A percentile compares a stretch with the other conserved stretches of the same genome.
Conservation (phyloP, 257 asterid species). For the Solanum sitiens region DNA sequence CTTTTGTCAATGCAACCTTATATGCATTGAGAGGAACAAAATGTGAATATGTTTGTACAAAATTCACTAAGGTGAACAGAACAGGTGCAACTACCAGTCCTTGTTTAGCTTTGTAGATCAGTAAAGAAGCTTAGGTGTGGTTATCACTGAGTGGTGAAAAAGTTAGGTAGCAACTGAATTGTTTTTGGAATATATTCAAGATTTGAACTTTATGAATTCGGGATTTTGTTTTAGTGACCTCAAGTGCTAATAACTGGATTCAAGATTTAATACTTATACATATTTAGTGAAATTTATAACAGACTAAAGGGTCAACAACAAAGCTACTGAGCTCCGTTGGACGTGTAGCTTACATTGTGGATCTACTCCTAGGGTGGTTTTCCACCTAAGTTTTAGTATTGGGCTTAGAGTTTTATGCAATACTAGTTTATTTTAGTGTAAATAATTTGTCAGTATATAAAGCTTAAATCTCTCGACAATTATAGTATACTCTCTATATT, state of each 20-base stretch:
- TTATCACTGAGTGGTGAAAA: neutral
- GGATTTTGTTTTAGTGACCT: neutral
- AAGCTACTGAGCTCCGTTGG: neutral
- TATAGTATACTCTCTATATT: neutral
- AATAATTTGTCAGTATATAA: neutral
- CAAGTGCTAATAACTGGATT: neutral
- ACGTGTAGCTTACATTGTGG: neutral
- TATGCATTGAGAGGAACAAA: neutral
- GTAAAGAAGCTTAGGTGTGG: neutral
- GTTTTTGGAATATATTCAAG: neutral
- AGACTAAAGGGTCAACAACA: neutral
- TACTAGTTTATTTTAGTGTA: neutral
- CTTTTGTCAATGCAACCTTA: neutral
- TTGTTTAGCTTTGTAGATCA: neutral
- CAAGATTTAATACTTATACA: neutral
- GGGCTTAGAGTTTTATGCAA: neutral
- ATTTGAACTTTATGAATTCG: neutral
- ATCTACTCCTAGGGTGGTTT: neutral
- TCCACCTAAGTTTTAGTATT: neutral
- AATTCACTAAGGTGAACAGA: neutral
- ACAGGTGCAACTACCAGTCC: neutral
- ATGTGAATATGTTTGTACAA: neutral
- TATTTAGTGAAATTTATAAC: neutral
- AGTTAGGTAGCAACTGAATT: neutral
- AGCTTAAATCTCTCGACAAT: neutral